Evolutionary conservation across 2,329 filamentous ascomycete genomes (phyloP).

Genomic region (Monosporascus sp.): DNA sequence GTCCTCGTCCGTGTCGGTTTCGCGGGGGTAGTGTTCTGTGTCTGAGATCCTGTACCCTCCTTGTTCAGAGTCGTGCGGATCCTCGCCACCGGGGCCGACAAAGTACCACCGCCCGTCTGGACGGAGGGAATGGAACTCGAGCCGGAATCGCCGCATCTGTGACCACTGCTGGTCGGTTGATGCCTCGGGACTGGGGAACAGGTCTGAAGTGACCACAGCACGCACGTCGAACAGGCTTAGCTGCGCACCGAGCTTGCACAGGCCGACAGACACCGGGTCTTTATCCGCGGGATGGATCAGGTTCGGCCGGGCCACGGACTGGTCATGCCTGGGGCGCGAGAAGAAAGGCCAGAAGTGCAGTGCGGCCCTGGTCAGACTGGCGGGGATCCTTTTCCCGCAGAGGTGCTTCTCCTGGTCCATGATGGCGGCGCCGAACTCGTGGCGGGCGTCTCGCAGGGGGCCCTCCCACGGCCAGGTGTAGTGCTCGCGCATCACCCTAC

Average conservation of each 20-base stretch:
- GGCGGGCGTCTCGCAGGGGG: constrained; percentile 19
- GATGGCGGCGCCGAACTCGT: constrained; percentile 17
- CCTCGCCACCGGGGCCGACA: constrained; percentile 16
- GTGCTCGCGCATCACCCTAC: constrained; percentile 6
- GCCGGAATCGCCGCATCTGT: constrained; percentile 13
- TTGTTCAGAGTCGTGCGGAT: constrained; percentile 8
- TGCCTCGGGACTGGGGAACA: constrained; percentile 6
- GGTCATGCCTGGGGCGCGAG: constrained; percentile 3
- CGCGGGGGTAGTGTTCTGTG: constrained; percentile 15
- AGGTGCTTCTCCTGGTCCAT: constrained; percentile 10
- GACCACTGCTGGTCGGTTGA: constrained; percentile 10
- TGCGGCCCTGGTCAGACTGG: constrained; percentile 9
- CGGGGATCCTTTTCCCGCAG: constrained; percentile 6
- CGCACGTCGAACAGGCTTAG: constrained; percentile 14
- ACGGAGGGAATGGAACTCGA: constrained; percentile 15
- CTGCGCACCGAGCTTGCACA: constrained; percentile 12
- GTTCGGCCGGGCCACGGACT: constrained; percentile 10
- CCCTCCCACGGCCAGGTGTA: constrained; percentile 17
- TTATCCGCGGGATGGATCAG: constrained; percentile 10
- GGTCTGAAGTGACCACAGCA: constrained; percentile 13
- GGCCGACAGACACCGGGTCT: constrained; percentile 16
- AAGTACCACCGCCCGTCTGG: constrained; percentile 20
- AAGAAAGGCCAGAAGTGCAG: constrained; percentile 9
- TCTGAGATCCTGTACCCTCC: constrained; percentile 13
- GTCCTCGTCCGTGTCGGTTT: constrained; percentile 10